Base-by-base conservation (phyloP, 352 stramenopile species). In the Albugo candida region DNA sequence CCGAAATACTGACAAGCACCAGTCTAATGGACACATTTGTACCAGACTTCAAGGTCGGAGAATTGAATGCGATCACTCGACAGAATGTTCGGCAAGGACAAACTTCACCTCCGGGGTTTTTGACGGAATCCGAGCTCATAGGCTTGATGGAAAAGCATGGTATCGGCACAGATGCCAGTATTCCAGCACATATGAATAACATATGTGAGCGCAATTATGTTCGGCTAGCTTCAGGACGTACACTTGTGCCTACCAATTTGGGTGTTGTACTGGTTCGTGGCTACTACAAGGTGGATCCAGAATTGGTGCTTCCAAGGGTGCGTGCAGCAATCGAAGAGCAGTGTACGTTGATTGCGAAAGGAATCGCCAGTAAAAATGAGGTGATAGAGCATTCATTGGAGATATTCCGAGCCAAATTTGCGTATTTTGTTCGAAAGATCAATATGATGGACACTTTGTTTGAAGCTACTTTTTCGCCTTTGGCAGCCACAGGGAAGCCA, bases 131-230 rank as follows among this genome's bases (percentile, higher is more conserved):
- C 17, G 77, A 92, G 48, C 56, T 93, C 24, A 87, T 93, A 47
- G 59, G 60, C 10, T 62, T 73, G 40, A 93, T 93, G 80, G 80
- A 93, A 58, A 70, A 75, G 36, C 53, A 86, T 53, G 76, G 75
- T 11, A 92, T 93, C 48, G 77, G 73, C 13, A 86, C 73, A 11
- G 73, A 86, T 52, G 73, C 73, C 2, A 74, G 56, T 16, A 92
- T 91, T 36, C 54, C 75, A 11, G 75, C 72, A 11, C 77, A 93
- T 42, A 89, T 93, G 53, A 68, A 89, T 55, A 92, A 89, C 48
- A 83, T 93, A 45, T 60, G 71, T 20, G 83, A 84, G 39, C 50
- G 76, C 36, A 82, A 84, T 45, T 92, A 89, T 51, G 67, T 80
- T 2, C 55, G 60, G 5, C 48, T 88, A 1, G 56, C 67, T 41